A percentile compares a stretch with the other conserved stretches of the same genome.
phyloP scores from a whole-genome alignment of 805 yeast species.

The Ogataea pilisensis region DNA sequence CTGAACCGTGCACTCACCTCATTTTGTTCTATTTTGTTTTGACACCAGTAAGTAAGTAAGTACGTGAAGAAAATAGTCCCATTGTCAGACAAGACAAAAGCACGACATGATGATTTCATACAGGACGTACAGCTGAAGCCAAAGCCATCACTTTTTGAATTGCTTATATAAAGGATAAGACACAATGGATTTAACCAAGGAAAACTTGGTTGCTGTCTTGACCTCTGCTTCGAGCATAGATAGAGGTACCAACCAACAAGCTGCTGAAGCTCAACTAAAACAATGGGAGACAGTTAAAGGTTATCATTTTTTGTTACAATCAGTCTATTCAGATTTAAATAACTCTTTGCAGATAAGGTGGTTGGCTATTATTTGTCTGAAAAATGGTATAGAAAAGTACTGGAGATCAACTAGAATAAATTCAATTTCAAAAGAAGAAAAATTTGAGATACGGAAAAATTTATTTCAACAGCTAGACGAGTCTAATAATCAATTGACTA shows the following conservation, averaged over 20 bases:
- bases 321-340: constrained; percentile 56
- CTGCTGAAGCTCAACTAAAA: constrained; percentile 67
- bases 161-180: neutral
- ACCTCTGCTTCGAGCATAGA: constrained; percentile 49
- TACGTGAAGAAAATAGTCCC: too few relatives aligned
- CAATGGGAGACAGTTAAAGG: constrained; percentile 59
- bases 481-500: constrained; percentile 65
- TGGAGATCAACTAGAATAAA: constrained; percentile 70
- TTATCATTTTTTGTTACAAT: constrained; percentile 32
- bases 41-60: too few relatives aligned
- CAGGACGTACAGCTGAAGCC: too few relatives aligned
- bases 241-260: constrained; percentile 47
- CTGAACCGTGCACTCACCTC: neutral
- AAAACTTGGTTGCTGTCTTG: constrained; percentile 34
- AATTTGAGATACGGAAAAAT: constrained; percentile 52
- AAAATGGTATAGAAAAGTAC: constrained; percentile 78
- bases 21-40: too few relatives aligned
- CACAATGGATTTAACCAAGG: constrained; percentile 23
- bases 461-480: constrained; percentile 59
- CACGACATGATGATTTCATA: too few relatives aligned
- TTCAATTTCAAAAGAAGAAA: constrained; percentile 63
- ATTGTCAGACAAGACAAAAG: too few relatives aligned
- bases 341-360: constrained; percentile 68
- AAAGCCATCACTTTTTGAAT: too few relatives aligned
- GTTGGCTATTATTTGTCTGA: constrained; percentile 83